Evolutionary conservation across 139 green algal genomes (phyloP).

Genomic region (Desmodesmus armatus): DNA sequence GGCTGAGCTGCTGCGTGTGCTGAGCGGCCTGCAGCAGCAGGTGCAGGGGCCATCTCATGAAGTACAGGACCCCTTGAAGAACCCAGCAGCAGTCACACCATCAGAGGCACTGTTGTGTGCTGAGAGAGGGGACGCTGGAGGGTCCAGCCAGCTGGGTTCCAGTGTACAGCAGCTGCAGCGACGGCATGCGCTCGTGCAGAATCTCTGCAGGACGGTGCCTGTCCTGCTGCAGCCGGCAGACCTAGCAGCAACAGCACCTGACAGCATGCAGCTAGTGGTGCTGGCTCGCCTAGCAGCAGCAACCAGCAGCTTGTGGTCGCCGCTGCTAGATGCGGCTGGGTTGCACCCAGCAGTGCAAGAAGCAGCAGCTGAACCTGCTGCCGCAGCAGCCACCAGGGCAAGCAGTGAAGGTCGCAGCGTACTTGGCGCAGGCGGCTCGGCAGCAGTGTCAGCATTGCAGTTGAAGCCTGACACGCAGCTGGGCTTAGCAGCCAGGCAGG

Average conservation of each 20-base stretch:
- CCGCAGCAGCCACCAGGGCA: neutral
- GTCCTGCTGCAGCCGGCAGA: conserved; percentile 6
- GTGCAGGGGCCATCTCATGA: too few relatives aligned
- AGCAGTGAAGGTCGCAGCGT: neutral
- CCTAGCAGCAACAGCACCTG: neutral
- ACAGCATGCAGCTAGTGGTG: conserved; percentile 7
- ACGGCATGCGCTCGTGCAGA: too few relatives aligned
- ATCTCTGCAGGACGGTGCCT: too few relatives aligned
- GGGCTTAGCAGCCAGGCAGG: too few relatives aligned
- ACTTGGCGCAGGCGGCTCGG: neutral
- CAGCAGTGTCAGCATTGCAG: neutral
- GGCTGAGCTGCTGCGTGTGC: too few relatives aligned
- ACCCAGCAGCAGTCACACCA: too few relatives aligned
- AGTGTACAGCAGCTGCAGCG: too few relatives aligned
- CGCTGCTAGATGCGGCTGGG: neutral
- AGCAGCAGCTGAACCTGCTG: conserved; percentile 11
- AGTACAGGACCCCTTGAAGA: too few relatives aligned
- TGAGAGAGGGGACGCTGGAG: too few relatives aligned
- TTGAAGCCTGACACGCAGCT: neutral
- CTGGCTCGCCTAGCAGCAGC: conserved; percentile 12
- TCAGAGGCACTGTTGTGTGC: too few relatives aligned
- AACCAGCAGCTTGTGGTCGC: conserved; percentile 2
- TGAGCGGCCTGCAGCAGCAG: too few relatives aligned
- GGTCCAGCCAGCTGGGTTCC: too few relatives aligned
- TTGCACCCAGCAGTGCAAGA: neutral